phyloP scores from a whole-genome alignment of 1,139 yeast genomes.

The Blastobotrys aristatus region DNA sequence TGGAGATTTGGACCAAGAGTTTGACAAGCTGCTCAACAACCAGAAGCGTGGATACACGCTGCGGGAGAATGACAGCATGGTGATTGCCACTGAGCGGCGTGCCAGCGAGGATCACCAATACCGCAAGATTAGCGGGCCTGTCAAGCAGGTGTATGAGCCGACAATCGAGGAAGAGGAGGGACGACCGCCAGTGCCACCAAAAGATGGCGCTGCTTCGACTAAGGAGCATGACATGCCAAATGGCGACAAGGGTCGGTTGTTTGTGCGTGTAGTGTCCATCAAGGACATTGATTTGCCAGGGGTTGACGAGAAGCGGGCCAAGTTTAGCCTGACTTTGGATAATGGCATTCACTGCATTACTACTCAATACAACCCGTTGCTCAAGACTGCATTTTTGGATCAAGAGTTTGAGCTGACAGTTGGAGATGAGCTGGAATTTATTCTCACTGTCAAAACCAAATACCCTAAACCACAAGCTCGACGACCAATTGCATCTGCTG shows the following conservation, averaged over 20 bases:
- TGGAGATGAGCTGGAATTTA: slow-evolving; percentile 58
- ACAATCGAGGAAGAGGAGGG: neutral
- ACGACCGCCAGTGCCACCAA: neutral
- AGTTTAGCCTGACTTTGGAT: slow-evolving; percentile 69
- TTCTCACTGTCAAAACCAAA: slow-evolving; percentile 64
- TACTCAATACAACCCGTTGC: slow-evolving; percentile 57
- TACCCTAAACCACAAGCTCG: slow-evolving; percentile 46
- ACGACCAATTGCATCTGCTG: slow-evolving; percentile 16
- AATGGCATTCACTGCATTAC: slow-evolving; percentile 85
- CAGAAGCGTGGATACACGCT: slow-evolving; percentile 35
- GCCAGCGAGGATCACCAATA: slow-evolving; percentile 15
- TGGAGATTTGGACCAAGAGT: slow-evolving; percentile 38
- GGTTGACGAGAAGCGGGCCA: slow-evolving; percentile 54
- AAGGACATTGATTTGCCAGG: slow-evolving; percentile 52
- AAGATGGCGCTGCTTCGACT: neutral
- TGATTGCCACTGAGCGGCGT: slow-evolving; percentile 30
- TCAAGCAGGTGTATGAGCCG: slow-evolving; percentile 18
- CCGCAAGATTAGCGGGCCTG: slow-evolving; percentile 26
- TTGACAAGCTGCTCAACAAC: slow-evolving; percentile 34
- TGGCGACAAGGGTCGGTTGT: slow-evolving; percentile 67
- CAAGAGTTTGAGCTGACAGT: slow-evolving; percentile 86
- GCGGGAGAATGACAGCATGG: slow-evolving; percentile 31
- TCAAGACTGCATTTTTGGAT: slow-evolving; percentile 45
- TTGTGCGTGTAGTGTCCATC: slow-evolving; percentile 59
- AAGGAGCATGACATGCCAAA: slow-evolving; percentile 24